Evolutionary conservation across 2,329 filamentous ascomycete genomes (phyloP).

Genomic region (Aspergillus piperis): DNA sequence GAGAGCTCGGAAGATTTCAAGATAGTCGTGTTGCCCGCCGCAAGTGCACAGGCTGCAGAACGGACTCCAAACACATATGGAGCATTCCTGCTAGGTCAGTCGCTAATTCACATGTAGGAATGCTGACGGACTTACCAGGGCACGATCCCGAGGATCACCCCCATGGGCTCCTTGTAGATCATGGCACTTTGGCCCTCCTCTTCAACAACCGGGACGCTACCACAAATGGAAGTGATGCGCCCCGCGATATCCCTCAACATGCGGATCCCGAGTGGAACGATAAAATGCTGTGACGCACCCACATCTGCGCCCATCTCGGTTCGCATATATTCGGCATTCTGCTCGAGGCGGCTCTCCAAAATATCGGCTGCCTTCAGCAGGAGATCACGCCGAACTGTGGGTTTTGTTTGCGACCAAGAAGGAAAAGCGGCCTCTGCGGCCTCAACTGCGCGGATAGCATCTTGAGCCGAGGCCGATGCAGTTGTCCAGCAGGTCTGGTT

Average conservation of each 20-base stretch:
- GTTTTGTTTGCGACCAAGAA: slow-evolving; percentile 65
- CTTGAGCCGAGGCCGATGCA: slow-evolving; percentile 52
- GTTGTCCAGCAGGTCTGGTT: slow-evolving; percentile 56
- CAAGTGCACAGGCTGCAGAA: slow-evolving; percentile 62
- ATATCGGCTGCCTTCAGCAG: slow-evolving; percentile 69
- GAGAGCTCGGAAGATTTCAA: slow-evolving; percentile 69
- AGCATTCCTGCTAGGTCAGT: slow-evolving; percentile 49
- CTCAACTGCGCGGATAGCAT: slow-evolving; percentile 48
- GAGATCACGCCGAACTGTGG: slow-evolving; percentile 65
- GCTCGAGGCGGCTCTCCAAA: slow-evolving; percentile 43
- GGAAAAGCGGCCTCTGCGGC: slow-evolving; percentile 66
- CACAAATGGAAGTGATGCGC: slow-evolving; percentile 49
- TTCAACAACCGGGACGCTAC: slow-evolving; percentile 51
- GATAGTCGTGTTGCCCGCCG: slow-evolving; percentile 70
- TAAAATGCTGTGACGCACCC: slow-evolving; percentile 32
- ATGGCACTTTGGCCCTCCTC: slow-evolving; percentile 61
- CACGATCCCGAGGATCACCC: slow-evolving; percentile 74
- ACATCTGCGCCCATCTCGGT: slow-evolving; percentile 55
- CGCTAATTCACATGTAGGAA: neutral
- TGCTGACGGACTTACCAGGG: slow-evolving; percentile 63
- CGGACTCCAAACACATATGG: slow-evolving; percentile 53
- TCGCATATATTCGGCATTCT: slow-evolving; percentile 61
- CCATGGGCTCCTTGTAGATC: slow-evolving; percentile 71
- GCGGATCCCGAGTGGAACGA: slow-evolving; percentile 33
- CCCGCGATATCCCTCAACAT: slow-evolving; percentile 55